Conservation (phyloP, 306 rosid genomes). For the Cucurbita maxima region DNA sequence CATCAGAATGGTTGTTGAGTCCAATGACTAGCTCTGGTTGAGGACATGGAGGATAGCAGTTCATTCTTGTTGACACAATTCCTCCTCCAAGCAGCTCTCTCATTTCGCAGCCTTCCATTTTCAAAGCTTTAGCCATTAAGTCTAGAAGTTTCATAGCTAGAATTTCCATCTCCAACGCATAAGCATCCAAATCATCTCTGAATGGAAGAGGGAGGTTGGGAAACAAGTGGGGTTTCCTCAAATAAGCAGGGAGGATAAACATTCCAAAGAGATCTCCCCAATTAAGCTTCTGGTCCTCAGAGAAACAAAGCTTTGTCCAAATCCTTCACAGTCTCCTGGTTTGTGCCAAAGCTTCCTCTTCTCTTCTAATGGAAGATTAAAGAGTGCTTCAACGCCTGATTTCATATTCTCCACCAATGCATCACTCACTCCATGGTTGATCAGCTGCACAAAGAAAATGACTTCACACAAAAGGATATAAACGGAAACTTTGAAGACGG, state of each 20-base stretch:
- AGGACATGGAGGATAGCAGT: conserved; percentile 32
- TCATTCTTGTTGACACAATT: conserved; percentile 14
- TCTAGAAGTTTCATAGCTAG: conserved; percentile 11
- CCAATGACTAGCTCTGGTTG: conserved; percentile 24
- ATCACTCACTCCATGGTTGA: conserved; percentile 26
- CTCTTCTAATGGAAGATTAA: conserved; percentile 24
- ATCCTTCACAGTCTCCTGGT: conserved; percentile 24
- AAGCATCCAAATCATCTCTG: conserved; percentile 15
- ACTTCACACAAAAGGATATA: not conserved
- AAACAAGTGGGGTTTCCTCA: conserved; percentile 33
- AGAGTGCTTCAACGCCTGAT: conserved; percentile 13
- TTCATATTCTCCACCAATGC: conserved; percentile 26
- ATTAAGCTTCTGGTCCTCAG: conserved; percentile 33
- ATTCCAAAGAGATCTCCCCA: conserved; percentile 27
- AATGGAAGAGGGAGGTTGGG: conserved; percentile 13
- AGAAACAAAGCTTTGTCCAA: conserved; percentile 32
- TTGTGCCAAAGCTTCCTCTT: conserved; percentile 21
- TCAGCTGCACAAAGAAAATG: conserved; percentile 2
- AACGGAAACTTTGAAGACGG: not conserved
- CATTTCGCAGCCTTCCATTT: conserved; percentile 11
- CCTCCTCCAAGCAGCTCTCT: conserved; percentile 16
- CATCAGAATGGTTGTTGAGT: conserved; percentile 20
- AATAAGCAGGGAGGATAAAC: conserved; percentile 9
- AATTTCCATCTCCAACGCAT: conserved; percentile 1
- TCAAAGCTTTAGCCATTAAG: conserved; percentile 10